These are phyloP conservation scores for Sisymbrium altissimum DNA, from an alignment of 345 rosid genomes.

Conservation along the genomic window DNA sequence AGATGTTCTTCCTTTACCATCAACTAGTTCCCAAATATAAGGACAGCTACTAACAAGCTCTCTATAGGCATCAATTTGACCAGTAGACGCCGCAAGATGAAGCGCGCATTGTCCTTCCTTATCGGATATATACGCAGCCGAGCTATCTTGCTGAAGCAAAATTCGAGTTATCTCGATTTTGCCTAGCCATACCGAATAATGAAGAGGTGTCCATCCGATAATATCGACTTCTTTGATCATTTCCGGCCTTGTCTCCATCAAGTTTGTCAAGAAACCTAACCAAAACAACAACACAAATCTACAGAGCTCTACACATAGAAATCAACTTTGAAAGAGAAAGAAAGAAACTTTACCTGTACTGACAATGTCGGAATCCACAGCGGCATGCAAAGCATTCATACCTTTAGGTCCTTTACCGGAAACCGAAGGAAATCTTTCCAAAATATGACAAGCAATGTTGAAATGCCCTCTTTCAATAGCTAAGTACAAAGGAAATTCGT, in stretches of 20 bases:
- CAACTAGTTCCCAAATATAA: conserved; percentile 26
- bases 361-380: conserved; percentile 11
- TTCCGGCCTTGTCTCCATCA: conserved; percentile 20
- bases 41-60: conserved; percentile 22
- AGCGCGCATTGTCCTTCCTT: conserved; percentile 27
- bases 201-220: conserved; percentile 30
- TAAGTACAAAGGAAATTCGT: conserved; percentile 27
- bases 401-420: conserved; percentile 16
- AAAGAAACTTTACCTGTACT: not conserved
- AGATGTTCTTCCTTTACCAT: conserved; percentile 21
- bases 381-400: conserved; percentile 22
- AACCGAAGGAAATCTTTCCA: not conserved
- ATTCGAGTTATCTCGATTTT: not conserved
- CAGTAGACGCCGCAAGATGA: conserved; percentile 19
- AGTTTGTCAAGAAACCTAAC: conserved; percentile 3
- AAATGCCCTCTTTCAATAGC: conserved; percentile 30
- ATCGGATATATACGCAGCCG: conserved; percentile 21
- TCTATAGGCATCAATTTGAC: not conserved
- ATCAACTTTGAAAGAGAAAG: not conserved
- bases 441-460: conserved; percentile 3
- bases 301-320: not conserved
- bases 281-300: not conserved
- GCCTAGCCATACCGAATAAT: conserved; percentile 22
- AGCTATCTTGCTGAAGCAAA: conserved; percentile 18
- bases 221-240: conserved; percentile 13